Base-by-base conservation (phyloP, 345 rosid species). In the Syzygium aqueum region DNA sequence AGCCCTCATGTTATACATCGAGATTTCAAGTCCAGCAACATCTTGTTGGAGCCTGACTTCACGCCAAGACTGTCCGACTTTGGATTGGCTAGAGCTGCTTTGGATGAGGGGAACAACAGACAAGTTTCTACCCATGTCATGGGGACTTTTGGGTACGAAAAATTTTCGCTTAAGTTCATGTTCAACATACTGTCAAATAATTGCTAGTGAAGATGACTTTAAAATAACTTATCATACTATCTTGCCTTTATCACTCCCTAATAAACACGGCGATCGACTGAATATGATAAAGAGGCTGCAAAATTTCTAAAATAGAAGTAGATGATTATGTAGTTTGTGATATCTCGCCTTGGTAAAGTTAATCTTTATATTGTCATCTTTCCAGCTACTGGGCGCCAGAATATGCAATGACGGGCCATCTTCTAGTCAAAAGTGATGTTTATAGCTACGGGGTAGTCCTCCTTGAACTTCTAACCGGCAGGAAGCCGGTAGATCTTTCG, bases 401-500 rank as follows among this genome's bases (percentile, higher is more conserved):
- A 85, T 95, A 95, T 86, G 97, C 97, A 86, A 95, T 95, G 96
- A 94, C 96, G 0, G 95, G 96, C 52, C 96, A 95, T 89, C 95
- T 95, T 88, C 94, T 92, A 10, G 96, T 95, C 85, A 95, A 95
- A 88, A 95, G 96, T 87, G 95, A 94, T 54, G 97, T 95, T 40
- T 95, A 95, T 86, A 95, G 97, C 90, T 95, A 94, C 33, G 97
- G 97, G 17, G 96, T 95, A 43, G 97, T 95, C 89, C 94, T 95
- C 82, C 95, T 95, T 33, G 97, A 95, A 89, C 96, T 95, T 73
- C 88, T 95, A 80, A 94, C 96, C 0, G 95, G 96, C 40, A 90
- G 93, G 88, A 94, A 95, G 89, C 96, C 97, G 0, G 95, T 95
- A 85, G 96, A 95, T 91, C 89, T 95, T 65, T 92, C 94, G 8